Percentiles rank a stretch among this genome's conserved stretches.
Evolutionary conservation across 768 basidiomycete genomes (phyloP).

Genomic region (Naematelia encephala): DNA sequence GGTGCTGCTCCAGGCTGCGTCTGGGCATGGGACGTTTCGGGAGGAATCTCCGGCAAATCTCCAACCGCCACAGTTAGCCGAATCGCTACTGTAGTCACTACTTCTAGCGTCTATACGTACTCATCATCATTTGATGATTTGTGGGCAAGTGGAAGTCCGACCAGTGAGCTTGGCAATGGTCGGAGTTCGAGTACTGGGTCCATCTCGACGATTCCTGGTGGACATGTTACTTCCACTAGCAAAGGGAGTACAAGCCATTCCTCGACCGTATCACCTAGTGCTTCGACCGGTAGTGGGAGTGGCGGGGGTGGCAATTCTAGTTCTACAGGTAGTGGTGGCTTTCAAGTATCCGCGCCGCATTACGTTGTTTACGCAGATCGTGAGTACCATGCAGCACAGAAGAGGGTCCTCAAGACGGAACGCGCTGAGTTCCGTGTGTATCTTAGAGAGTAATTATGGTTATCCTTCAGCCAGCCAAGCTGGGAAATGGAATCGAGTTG

Average conservation of each 20-base stretch:
- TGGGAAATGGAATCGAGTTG: constrained; percentile 35
- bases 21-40: background rate
- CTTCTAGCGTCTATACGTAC: too few species aligned
- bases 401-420: background rate
- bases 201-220: too few species aligned
- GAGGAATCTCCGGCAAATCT: background rate
- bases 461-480: constrained; percentile 11
- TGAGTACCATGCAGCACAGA: background rate
- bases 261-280: too few species aligned
- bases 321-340: background rate
- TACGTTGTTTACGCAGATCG: constrained; percentile 44
- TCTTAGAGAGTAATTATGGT: constrained; percentile 21
- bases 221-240: too few species aligned
- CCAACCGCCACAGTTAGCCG: too few species aligned
- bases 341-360: constrained; percentile 19
- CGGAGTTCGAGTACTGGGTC: too few species aligned
- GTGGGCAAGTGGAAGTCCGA: too few species aligned
- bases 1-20: background rate
- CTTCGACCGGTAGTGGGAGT: background rate
- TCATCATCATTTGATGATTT: too few species aligned
- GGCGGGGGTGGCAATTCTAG: background rate
- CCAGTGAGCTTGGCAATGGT: too few species aligned
- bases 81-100: too few species aligned
- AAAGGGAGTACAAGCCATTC: too few species aligned
- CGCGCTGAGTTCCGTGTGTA: constrained; percentile 42